Percentiles rank a stretch among this genome's conserved stretches.
Conservation (phyloP, 2,329 filamentous ascomycete genomes). For the Fusarium transvaalense region DNA sequence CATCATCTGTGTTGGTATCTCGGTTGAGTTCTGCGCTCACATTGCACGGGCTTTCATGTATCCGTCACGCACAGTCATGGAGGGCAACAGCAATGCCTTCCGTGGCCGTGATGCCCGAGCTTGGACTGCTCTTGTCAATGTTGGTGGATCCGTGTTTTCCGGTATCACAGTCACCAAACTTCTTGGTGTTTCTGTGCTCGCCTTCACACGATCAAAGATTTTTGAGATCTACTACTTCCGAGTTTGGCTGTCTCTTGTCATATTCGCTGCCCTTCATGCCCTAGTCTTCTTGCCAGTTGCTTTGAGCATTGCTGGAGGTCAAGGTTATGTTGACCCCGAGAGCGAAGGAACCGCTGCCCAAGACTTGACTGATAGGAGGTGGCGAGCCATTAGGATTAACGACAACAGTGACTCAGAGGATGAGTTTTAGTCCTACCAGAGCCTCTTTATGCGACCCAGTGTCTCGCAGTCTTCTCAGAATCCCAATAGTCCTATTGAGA, state of each 20-base stretch:
- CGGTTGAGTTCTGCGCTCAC: constrained; percentile 97
- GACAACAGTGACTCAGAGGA: constrained; percentile 82
- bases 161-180: constrained; percentile 98
- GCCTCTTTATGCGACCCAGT: constrained; percentile 3
- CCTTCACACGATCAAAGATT: constrained; percentile 97
- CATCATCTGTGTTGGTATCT: constrained; percentile 96
- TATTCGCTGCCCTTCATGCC: constrained; percentile 90
- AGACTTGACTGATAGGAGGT: constrained; percentile 83
- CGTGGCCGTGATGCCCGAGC: constrained; percentile 85
- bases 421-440: constrained; percentile 56
- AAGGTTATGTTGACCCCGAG: constrained; percentile 89
- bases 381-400: constrained; percentile 81
- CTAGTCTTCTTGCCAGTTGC: constrained; percentile 92
- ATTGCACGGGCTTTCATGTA: constrained; percentile 97
- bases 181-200: constrained; percentile 89
- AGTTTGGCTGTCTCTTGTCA: constrained; percentile 91
- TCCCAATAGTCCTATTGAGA: not conserved
- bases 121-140: constrained; percentile 94
- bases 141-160: constrained; percentile 93
- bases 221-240: constrained; percentile 99
- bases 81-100: constrained; percentile 80
- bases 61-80: constrained; percentile 84
- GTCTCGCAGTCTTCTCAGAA: not conserved
- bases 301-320: constrained; percentile 85
- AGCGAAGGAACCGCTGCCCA: constrained; percentile 90